Base-by-base conservation (phyloP, 177 flowering plant species). In the Vitis hybrid region DNA sequence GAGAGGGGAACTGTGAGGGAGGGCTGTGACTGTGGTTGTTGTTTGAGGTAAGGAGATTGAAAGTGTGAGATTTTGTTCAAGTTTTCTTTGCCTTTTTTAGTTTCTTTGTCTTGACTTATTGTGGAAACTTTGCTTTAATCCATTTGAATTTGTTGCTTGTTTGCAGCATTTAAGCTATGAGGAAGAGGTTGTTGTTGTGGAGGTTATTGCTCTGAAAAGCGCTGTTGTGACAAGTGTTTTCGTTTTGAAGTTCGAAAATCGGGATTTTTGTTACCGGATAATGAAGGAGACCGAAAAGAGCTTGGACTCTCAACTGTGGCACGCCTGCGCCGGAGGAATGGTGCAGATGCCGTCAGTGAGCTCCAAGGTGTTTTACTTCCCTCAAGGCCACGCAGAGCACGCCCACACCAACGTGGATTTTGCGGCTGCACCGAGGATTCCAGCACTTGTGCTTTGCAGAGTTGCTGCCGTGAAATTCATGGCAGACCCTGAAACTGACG, bases 291-390 rank as follows among this genome's bases (percentile, higher is more conserved):
- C 52, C 41, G 97, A 89, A 80, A 91, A 84, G 76, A 77, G 84
- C 74, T 81, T 95, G 83, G 97, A 95, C 82, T 87, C 97, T 18
- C 97, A 91, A 71, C 85, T 95, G 61, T 95, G 99, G 99, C 99
- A 95, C 63, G 99, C 97, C 46, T 95, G 99, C 58, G 99, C 98
- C 0, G 99, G 99, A 11, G 93, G 92, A 10, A 90, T 93, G 98
- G 94, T 93, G n/a, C 94, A 93, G 72, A 93, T 95, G 85, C 98
- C 99, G 18, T 66, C 71, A 7, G 80, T 88, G 56, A 82, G 86
- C 79, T 82, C 97, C 9, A 89, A 74, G 46, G 95, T 95, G 32
- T 89, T 83, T 77, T 93, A 95, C 82, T 95, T 93, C 62, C 95
- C 98, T 0, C 99, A 95, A 69, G 99, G 99, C 52, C 97, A 95